These are phyloP conservation scores for Xylariaceae sp. DNA, from an alignment of 2,329 filamentous ascomycete genomes.

Conservation along the genomic window DNA sequence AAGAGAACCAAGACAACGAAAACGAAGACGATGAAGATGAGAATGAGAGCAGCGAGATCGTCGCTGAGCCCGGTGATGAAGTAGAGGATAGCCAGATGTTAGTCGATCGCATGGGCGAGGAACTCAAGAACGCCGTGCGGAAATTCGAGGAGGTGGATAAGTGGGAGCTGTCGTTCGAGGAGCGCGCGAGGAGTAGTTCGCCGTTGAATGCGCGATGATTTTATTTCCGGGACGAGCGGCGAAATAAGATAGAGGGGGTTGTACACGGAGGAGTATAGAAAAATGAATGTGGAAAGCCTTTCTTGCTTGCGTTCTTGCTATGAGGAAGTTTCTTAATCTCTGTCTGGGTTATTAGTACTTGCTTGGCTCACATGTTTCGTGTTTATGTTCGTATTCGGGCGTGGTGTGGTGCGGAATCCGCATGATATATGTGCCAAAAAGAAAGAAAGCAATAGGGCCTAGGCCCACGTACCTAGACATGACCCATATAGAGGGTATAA, in stretches of 20 bases:
- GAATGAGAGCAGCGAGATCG: constrained; percentile 36
- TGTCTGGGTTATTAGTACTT: constrained; percentile 17
- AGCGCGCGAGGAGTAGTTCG: constrained; percentile 52
- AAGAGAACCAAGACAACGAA: constrained; percentile 48
- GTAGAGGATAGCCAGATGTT: constrained; percentile 35
- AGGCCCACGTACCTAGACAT: constrained; percentile 14
- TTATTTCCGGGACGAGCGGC: too few relatives aligned
- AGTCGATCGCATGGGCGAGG: constrained; percentile 41
- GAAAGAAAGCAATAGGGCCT: background rate
- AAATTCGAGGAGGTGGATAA: constrained; percentile 66
- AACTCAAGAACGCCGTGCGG: constrained; percentile 53
- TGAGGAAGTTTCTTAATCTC: constrained; percentile 15
- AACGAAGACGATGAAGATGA: constrained; percentile 32
- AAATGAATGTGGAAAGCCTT: background rate
- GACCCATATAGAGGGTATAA: too few relatives aligned
- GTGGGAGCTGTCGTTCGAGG: constrained; percentile 65
- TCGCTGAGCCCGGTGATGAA: constrained; percentile 22
- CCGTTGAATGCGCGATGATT: constrained; percentile 45
- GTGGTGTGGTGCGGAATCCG: background rate
- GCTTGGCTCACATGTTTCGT: constrained; percentile 4
- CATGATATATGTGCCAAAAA: background rate
- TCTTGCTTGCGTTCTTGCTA: constrained; percentile 6
- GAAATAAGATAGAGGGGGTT: background rate
- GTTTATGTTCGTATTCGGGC: too few relatives aligned
- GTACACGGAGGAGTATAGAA: too few relatives aligned